Evolutionary conservation across 2,329 filamentous ascomycete genomes (phyloP), one percentile per base, ranked within the genome.

Genomic region (Bisporella sp.): DNA sequence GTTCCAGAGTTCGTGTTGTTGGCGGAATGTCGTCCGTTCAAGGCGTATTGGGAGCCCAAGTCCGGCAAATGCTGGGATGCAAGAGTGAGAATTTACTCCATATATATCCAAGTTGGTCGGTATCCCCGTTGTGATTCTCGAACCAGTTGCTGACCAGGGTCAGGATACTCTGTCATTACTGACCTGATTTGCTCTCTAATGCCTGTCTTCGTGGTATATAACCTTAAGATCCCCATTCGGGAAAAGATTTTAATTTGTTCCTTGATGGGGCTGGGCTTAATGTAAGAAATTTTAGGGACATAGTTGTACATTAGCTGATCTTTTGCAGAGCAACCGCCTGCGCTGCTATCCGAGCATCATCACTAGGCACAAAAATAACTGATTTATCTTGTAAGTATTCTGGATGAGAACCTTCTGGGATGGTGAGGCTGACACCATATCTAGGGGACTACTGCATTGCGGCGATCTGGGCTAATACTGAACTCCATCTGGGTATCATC

Each of bases 91-190:
- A 55, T 55, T 11, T 55, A 52, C 41, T 50, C 49, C 11, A 53
- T 55, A 12, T 55, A 53, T 41, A 12, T 48, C 29, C 46, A 50
- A 48, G 46, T 55, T 37, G 53, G 53, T 53, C 47, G 30, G 50
- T 53, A 21, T 42, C 40, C 9, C 13, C 13, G 13, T 4, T 28
- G n/a, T 2, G 13, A 21, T 28, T 42, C 8, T 12, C 4, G 8
- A 8, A 28, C n/a, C 8, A 21, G 40, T 7, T 42, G 13, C 6
- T 13, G 40, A 7, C 3, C 8, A 12, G 6, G n/a, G 28, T 31
- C 31, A 52, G 53, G 47, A 5, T 53, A 53, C 31, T 50, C 50
- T 6, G 47, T 53, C n/a, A 29, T 52, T 7, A 52, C 53, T 9
- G 53, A 55, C 44, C 28, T 55, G 8, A 40, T 55, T 11, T 50